A percentile compares a stretch with the other conserved stretches of the same genome.
Conservation (phyloP, 2,329 filamentous ascomycete genomes). For the Hymenotorrendiella dingleyae region DNA sequence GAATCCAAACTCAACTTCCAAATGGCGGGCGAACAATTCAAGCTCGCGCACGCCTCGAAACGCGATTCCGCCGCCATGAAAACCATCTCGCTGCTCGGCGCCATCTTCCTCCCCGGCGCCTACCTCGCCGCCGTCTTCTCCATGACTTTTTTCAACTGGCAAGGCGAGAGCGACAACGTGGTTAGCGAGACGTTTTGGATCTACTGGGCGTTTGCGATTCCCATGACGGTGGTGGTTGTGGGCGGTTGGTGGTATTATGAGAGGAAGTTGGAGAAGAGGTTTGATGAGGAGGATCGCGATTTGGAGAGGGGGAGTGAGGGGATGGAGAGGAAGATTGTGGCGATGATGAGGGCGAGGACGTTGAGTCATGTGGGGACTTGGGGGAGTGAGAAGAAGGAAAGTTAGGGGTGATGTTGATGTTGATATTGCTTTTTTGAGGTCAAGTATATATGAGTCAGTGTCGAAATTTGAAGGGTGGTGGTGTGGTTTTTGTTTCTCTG, state of each 20-base stretch:
- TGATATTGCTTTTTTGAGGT: no score
- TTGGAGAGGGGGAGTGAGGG: conserved; percentile 25
- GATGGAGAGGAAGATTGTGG: conserved; percentile 27
- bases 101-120: conserved; percentile 57
- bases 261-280: conserved; percentile 16
- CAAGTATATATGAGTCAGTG: no score
- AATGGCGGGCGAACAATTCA: conserved; percentile 40
- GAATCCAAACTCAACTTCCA: conserved; percentile 59
- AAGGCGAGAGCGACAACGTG: conserved; percentile 15
- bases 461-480: no score
- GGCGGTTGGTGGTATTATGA: conserved; percentile 45
- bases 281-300: conserved; percentile 23
- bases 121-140: conserved; percentile 58
- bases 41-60: conserved; percentile 34
- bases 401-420: no score
- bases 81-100: conserved; percentile 56
- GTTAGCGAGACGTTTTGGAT: conserved; percentile 52
- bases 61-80: conserved; percentile 52
- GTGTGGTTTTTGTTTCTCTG: no score
- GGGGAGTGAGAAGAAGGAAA: conserved; percentile 14
- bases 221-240: conserved; percentile 50
- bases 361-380: conserved; percentile 26
- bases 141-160: conserved; percentile 64
- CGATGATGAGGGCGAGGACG: conserved; percentile 24
- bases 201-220: conserved; percentile 56